phyloP scores from a whole-genome alignment of 495 filamentous ascomycete species.

The Astrocystis sublimbata region DNA sequence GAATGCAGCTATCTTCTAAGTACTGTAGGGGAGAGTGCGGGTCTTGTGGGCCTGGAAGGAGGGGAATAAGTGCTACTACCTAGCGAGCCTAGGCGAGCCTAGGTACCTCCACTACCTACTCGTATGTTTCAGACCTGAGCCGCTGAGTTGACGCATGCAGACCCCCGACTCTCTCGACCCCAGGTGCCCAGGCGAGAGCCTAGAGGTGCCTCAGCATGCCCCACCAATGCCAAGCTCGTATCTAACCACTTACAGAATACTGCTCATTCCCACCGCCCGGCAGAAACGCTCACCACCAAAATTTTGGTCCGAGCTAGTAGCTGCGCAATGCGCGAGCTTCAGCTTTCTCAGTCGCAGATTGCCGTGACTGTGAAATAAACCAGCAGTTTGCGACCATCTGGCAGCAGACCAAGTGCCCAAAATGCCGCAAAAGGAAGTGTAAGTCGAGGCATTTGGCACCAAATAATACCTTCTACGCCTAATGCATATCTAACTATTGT shows the following conservation, averaged over 20 bases:
- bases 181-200: too few species aligned
- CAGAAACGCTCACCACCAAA: conserved; percentile 29
- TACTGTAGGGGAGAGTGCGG: too few species aligned
- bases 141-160: too few species aligned
- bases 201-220: too few species aligned
- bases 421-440: conserved; percentile 64
- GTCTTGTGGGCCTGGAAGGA: too few species aligned
- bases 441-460: conserved; percentile 28
- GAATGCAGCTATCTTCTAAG: too few species aligned
- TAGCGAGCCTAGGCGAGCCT: too few species aligned
- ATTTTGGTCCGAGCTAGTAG: conserved; percentile 21
- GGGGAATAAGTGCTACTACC: too few species aligned
- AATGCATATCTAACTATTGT: conserved; percentile 16
- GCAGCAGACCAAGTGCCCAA: conserved; percentile 18
- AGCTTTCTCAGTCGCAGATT: background rate
- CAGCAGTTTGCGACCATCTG: conserved; percentile 5
- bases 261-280: conserved; percentile 23
- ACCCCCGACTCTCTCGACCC: too few species aligned
- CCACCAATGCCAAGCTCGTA: background rate
- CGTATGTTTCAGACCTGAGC: background rate
- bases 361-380: background rate
- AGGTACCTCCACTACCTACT: too few species aligned
- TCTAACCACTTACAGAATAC: conserved; percentile 9
- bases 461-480: background rate
- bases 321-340: conserved; percentile 5